Evolutionary conservation across 2,329 filamentous ascomycete species (phyloP).

Genomic region (Monosporascus sp.): DNA sequence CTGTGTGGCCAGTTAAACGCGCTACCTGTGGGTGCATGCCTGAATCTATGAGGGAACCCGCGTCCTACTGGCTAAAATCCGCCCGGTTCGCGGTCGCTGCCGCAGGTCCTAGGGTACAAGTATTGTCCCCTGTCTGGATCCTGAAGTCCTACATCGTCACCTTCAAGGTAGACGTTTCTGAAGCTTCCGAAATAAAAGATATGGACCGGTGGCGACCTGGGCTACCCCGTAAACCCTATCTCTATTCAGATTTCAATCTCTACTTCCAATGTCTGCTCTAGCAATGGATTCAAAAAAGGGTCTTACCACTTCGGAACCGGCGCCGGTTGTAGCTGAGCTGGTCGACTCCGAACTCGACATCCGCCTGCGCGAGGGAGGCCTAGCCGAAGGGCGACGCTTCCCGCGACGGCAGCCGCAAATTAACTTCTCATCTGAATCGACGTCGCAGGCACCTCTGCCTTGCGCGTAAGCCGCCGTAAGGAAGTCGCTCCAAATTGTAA

Average conservation of each 20-base stretch:
- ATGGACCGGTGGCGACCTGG: conserved; percentile 25
- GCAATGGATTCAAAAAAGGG: conserved; percentile 22
- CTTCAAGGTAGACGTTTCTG: conserved; percentile 17
- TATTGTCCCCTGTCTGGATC: conserved; percentile 19
- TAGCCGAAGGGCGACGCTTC: conserved; percentile 14
- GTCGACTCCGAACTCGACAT: conserved; percentile 14
- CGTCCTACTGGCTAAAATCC: conserved; percentile 21
- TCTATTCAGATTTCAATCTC: conserved; percentile 17
- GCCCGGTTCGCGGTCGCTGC: conserved; percentile 22
- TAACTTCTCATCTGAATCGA: conserved; percentile 19
- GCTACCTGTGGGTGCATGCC: conserved; percentile 23
- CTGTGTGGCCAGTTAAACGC: conserved; percentile 24
- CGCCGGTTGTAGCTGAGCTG: conserved; percentile 15
- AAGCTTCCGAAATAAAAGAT: conserved; percentile 25
- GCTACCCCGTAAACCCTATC: conserved; percentile 20
- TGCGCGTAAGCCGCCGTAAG: conserved; percentile 25
- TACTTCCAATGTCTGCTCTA: conserved; percentile 9
- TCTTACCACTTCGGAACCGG: conserved; percentile 17
- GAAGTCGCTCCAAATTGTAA: conserved; percentile 1
- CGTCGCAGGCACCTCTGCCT: conserved; percentile 15
- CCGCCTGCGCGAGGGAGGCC: conserved; percentile 8
- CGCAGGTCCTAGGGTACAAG: conserved; percentile 27
- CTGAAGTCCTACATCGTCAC: conserved; percentile 28
- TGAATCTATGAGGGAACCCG: conserved; percentile 23
- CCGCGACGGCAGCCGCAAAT: conserved; percentile 19